Evolutionary conservation across 768 basidiomycete genomes (phyloP), one percentile per base, ranked within the genome.

Genomic region (Rhizopogon roseolus): DNA sequence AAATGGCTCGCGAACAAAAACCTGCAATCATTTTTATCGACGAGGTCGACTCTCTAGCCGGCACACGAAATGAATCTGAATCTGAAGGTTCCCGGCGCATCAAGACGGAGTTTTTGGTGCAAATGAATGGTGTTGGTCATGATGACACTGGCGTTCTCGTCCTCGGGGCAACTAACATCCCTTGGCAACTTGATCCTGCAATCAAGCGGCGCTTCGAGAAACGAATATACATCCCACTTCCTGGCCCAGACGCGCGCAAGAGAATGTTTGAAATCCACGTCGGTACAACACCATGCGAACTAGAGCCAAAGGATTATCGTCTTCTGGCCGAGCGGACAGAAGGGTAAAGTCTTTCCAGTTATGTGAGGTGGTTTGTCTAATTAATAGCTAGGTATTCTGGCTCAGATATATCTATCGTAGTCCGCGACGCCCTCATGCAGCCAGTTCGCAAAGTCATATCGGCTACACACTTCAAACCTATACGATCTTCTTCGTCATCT

Each of bases 121-220:
- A 98, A 67, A 98, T 98, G 93, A 93, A 98, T 58, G 97, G 97
- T 39, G 96, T 98, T 2, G 97, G 97, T 0, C 93, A 98, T 64
- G 97, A 99, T 55, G 95, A 97, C 69, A 90, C 90, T 0, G 97
- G 97, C 8, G 92, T 99, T 0, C 80, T 99, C 17, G 94, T 98
- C 8, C 80, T 99, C 19, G 97, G 95, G 29, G 97, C 97, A 8
- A 99, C 97, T 5, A 99, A 99, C 61, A 97, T 98, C 50, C 97
- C 97, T 2, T 98, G 96, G 96, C 91, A 94, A 66, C 80, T 98
- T 43, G 96, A 98, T 66, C 89, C 91, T 58, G 96, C 96, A 41
- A 98, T 98, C 74, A 98, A 98, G 71, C 88, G 97, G 66, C 84
- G 96, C 84, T 98, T 98, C 59, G 95, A 98, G 71, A 98, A 97